phyloP scores from a whole-genome alignment of 306 rosid genomes.

The Vigna hirtella region DNA sequence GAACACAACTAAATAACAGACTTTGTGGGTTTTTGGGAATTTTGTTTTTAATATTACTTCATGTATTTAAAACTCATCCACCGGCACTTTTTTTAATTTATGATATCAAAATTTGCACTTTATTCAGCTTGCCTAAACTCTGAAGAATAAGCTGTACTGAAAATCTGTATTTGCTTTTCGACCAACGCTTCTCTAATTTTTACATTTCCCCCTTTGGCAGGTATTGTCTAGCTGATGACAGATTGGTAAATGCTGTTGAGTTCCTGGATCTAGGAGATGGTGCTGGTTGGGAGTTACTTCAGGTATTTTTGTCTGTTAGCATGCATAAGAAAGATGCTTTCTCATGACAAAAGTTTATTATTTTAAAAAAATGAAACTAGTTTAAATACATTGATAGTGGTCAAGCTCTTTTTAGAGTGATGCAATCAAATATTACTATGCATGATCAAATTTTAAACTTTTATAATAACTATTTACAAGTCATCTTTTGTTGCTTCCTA shows the following conservation, averaged over 20 bases:
- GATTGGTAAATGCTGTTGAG: constrained; percentile 64
- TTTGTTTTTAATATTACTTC: background rate
- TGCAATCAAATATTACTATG: background rate
- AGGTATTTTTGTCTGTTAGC: constrained; percentile 55
- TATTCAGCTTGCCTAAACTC: background rate
- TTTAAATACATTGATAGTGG: background rate
- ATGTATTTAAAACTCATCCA: background rate
- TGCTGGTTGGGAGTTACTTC: constrained; percentile 98
- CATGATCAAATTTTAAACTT: background rate
- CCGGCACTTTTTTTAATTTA: background rate
- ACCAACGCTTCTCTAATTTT: background rate
- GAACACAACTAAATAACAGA: background rate
- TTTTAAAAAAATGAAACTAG: background rate
- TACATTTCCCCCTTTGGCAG: constrained; percentile 47
- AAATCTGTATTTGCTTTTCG: constrained; percentile 7
- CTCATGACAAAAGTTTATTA: background rate
- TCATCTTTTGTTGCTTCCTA: too few relatives aligned
- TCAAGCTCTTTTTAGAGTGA: background rate
- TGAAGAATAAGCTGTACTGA: constrained; percentile 19
- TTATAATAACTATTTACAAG: background rate
- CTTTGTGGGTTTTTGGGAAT: background rate
- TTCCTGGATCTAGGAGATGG: constrained; percentile 84
- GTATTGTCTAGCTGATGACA: constrained; percentile 86
- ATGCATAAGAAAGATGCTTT: background rate
- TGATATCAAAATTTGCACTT: constrained; percentile 8